These are phyloP conservation scores for Trichoderma koningii DNA, from an alignment of 2,329 filamentous ascomycete genomes.

Conservation along the genomic window DNA sequence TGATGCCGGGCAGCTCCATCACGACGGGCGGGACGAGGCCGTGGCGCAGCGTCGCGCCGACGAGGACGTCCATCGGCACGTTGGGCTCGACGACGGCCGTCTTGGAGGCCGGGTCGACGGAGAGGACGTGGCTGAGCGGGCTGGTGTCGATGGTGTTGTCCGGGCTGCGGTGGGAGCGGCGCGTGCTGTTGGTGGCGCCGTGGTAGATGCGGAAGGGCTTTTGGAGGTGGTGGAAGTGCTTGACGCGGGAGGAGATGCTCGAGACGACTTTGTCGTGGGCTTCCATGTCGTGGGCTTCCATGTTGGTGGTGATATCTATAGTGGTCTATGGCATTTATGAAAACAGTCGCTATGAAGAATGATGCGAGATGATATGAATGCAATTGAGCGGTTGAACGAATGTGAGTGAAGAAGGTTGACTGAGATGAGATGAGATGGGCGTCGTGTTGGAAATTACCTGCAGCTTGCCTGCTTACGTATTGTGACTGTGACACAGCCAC, in stretches of 20 bases:
- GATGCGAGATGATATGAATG: not conserved
- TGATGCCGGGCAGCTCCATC: conserved; percentile 74
- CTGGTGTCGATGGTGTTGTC: conserved; percentile 69
- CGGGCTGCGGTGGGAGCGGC: conserved; percentile 52
- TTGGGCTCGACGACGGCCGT: conserved; percentile 70
- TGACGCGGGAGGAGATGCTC: conserved; percentile 47
- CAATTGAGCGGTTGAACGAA: not conserved
- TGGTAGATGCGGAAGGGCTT: conserved; percentile 73
- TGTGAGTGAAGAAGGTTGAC: not conserved
- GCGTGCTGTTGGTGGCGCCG: conserved; percentile 76
- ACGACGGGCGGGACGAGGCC: conserved; percentile 65
- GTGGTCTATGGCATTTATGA: not conserved
- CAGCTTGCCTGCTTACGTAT: too few relatives aligned
- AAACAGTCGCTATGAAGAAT: not conserved
- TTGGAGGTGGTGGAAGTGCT: conserved; percentile 46
- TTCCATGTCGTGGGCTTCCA: conserved; percentile 39
- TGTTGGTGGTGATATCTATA: not conserved
- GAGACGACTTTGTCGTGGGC: conserved; percentile 49
- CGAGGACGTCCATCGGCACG: conserved; percentile 66
- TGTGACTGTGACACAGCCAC: too few relatives aligned
- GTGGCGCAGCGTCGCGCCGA: conserved; percentile 57
- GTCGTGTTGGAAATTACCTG: too few relatives aligned
- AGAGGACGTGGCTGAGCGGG: conserved; percentile 61
- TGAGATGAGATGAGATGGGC: not conserved
- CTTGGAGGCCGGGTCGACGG: conserved; percentile 54